Evolutionary conservation across 148 eudicot genomes (phyloP), one percentile per base, ranked within the genome.

Genomic region (Rhododendron vialii): DNA sequence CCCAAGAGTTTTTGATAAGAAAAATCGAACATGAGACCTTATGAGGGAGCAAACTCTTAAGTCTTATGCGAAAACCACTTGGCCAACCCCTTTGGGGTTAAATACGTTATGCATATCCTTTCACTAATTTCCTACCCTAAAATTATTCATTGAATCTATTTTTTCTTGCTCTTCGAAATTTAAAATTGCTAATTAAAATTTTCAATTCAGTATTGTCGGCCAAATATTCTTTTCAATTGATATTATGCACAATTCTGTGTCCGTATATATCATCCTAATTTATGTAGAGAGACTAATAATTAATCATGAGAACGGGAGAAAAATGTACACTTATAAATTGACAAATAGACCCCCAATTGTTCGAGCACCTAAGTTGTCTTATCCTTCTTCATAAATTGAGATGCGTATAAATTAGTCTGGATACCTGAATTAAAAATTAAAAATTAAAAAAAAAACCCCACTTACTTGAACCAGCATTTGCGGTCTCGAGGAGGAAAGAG

Each of bases 381-480:
- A 67, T 26, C 15, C 14, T 67, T 5, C 1, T 67, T 11, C 33
- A 67, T 26, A 1, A 11, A 26, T 67, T 3, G 0, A 67, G 30
- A 11, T 26, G 35, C 0, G 1, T n/a, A 8, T 26, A 67, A 67
- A 26, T 26, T 67, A 5, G 2, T 20, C 20, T 8, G 3, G 2
- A 59, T 20, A 65, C 4, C 8, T 8, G 13, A 63, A 9, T 13
- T 14, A 1, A 7, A 24, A 67, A 26, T 2, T n/a, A n/a, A n/a
- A 53, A 14, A 3, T 10, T 20, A 8, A 6, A 6, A 22, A 26
- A 0, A 10, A 33, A 80, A n/a, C 30, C 30, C 24, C 18, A 79
- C 87, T 84, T 88, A 90, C 92, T 85, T 51, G 92, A 90, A 77
- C 80, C 92, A 71, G 90, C 90, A 80, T 83, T 87, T 33, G 90